These are phyloP conservation scores for Pleurotus tuoliensis DNA, from an alignment of 768 basidiomycete species.

Conservation along the genomic window DNA sequence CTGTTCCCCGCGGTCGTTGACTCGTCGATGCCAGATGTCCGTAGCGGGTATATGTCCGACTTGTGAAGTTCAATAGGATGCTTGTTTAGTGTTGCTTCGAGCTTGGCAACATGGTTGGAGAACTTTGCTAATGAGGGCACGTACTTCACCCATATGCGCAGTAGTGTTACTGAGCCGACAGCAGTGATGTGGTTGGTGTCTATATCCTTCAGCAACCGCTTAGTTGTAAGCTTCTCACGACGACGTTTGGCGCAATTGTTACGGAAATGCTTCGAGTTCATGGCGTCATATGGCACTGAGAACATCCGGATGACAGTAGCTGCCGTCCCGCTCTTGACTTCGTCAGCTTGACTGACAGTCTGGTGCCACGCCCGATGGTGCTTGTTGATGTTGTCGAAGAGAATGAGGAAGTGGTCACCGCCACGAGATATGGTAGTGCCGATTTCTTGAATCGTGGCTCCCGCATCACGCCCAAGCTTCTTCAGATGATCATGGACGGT, in stretches of 20 bases:
- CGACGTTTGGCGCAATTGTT: neutral
- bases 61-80: conserved; percentile 12
- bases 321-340: conserved; percentile 17
- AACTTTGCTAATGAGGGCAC: neutral
- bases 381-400: conserved; percentile 21
- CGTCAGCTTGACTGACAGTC: conserved; percentile 13
- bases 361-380: conserved; percentile 17
- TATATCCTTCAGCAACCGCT: conserved; percentile 9
- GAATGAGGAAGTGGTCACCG: conserved; percentile 11
- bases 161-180: neutral
- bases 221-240: neutral
- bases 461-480: conserved; percentile 9
- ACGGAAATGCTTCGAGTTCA: conserved; percentile 1
- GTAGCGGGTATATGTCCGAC: conserved; percentile 8
- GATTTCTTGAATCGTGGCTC: conserved; percentile 4
- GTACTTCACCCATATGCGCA: conserved; percentile 12
- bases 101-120: neutral
- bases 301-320: conserved; percentile 15
- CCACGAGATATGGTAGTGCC: neutral
- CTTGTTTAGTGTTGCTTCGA: neutral
- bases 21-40: conserved; percentile 13
- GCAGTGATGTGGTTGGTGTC: conserved; percentile 11
- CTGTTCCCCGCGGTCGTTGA: conserved; percentile 8
- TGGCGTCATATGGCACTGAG: conserved; percentile 9
- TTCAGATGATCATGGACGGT: conserved; percentile 12